Percentiles rank a stretch among this genome's conserved stretches.
Evolutionary conservation across 202 grass and related monocot genomes (phyloP).

Genomic region (Zoysia matrella): DNA sequence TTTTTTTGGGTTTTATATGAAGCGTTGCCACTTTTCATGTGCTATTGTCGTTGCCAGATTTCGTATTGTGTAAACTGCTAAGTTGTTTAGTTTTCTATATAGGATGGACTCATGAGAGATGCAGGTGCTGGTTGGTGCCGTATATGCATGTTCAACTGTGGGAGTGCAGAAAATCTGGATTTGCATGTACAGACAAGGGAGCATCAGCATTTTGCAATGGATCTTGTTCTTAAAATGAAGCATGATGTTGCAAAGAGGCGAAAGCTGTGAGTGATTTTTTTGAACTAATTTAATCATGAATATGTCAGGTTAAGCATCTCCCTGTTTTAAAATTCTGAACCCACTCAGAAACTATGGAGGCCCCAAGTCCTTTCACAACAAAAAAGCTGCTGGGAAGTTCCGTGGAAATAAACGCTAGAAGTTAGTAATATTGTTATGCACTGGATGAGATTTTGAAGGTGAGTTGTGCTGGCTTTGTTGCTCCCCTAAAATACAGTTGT

Average conservation of each 20-base stretch:
- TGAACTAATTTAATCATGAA: constrained; percentile 36
- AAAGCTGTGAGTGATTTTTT: constrained; percentile 62
- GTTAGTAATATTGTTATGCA: constrained; percentile 1
- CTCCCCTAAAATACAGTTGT: constrained; percentile 31
- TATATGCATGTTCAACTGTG: constrained; percentile 90
- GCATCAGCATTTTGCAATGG: constrained; percentile 88
- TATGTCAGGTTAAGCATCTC: constrained; percentile 16
- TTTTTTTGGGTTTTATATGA: background rate
- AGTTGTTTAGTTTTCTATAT: constrained; percentile 29
- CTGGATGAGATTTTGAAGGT: constrained; percentile 45
- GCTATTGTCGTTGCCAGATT: constrained; percentile 22
- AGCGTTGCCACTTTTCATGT: constrained; percentile 16
- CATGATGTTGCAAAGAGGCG: constrained; percentile 73
- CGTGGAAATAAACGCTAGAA: constrained; percentile 60
- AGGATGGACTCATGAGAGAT: constrained; percentile 63
- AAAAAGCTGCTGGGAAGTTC: constrained; percentile 57
- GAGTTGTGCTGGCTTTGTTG: constrained; percentile 24
- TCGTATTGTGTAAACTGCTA: constrained; percentile 23
- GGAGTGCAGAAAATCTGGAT: constrained; percentile 73
- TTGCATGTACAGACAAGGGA: constrained; percentile 89
- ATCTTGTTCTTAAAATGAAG: constrained; percentile 89
- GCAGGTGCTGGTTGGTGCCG: constrained; percentile 79
- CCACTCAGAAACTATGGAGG: constrained; percentile 53
- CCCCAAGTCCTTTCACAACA: constrained; percentile 45
- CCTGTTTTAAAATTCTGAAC: constrained; percentile 21